Evolutionary conservation across 768 basidiomycete species (phyloP).

Genomic region (Pisolithus tinctorius): DNA sequence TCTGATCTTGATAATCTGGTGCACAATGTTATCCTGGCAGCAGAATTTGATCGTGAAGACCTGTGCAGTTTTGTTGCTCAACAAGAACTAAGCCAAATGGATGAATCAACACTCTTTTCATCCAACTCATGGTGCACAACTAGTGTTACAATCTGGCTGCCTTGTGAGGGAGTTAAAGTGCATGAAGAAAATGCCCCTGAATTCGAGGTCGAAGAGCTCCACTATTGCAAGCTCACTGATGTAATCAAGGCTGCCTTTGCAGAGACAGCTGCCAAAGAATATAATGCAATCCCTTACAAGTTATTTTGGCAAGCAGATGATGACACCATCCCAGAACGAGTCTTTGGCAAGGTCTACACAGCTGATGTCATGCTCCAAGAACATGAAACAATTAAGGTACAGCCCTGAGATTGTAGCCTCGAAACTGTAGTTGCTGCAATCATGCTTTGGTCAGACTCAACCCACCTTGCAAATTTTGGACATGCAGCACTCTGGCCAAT

Average conservation of each 20-base stretch:
- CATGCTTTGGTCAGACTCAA: too few relatives aligned
- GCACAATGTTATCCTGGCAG: conserved; percentile 3
- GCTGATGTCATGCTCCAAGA: conserved; percentile 11
- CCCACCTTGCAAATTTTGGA: too few relatives aligned
- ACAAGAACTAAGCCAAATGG: not conserved
- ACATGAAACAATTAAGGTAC: conserved; percentile 4
- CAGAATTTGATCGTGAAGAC: conserved; percentile 5
- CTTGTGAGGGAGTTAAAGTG: not conserved
- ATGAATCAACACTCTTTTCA: not conserved
- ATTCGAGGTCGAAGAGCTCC: conserved; percentile 23
- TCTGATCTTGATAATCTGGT: conserved; percentile 5
- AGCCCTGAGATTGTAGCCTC: too few relatives aligned
- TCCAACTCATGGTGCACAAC: not conserved
- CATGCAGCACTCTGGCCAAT: too few relatives aligned
- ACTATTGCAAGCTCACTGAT: conserved; percentile 15
- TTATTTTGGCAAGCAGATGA: conserved; percentile 5
- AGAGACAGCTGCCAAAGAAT: conserved; percentile 5
- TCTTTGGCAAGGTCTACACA: conserved; percentile 20
- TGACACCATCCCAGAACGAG: conserved; percentile 6
- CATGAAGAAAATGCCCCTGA: not conserved
- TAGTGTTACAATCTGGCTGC: conserved; percentile 5
- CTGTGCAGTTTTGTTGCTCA: conserved; percentile 1
- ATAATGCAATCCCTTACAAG: conserved; percentile 14
- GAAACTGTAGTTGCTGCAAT: too few relatives aligned
- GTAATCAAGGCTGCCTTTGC: conserved; percentile 20